Evolutionary conservation across 2,329 filamentous ascomycete genomes (phyloP).

Genomic region (Capronia americana): DNA sequence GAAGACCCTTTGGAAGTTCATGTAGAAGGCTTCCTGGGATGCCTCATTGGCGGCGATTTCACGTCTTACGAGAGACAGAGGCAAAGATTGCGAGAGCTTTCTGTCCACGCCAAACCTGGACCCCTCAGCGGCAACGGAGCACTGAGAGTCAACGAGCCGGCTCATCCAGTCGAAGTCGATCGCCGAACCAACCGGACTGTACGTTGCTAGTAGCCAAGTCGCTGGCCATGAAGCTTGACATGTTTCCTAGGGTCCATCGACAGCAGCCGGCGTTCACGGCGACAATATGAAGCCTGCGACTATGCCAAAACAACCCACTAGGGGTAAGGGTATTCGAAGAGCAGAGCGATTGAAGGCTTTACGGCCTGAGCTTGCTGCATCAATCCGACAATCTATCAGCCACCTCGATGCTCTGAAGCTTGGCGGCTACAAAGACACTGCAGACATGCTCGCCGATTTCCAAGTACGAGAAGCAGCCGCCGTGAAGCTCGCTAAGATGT

Average conservation of each 20-base stretch:
- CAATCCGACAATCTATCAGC: constrained; percentile 29
- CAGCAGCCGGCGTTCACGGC: neutral
- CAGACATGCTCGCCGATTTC: constrained; percentile 35
- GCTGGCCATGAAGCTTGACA: constrained; percentile 20
- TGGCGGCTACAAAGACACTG: constrained; percentile 33
- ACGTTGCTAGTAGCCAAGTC: constrained; percentile 18
- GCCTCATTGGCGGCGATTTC: constrained; percentile 80
- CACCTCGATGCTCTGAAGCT: constrained; percentile 31
- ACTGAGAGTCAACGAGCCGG: neutral
- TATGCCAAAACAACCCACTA: constrained; percentile 12
- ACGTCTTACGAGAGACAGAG: constrained; percentile 74
- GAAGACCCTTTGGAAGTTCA: constrained; percentile 43
- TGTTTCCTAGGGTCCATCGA: constrained; percentile 11
- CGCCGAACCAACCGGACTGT: constrained; percentile 15
- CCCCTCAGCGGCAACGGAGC: neutral
- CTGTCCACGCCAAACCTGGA: constrained; percentile 1
- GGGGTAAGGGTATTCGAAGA: constrained; percentile 25
- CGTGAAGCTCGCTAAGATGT: constrained; percentile 7
- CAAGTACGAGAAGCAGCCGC: constrained; percentile 25
- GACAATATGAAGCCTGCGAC: neutral
- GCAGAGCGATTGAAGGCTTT: constrained; percentile 32
- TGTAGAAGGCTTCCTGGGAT: constrained; percentile 68
- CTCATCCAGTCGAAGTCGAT: constrained; percentile 2
- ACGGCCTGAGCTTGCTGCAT: constrained; percentile 35
- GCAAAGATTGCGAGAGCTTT: constrained; percentile 63